Evolutionary conservation across 2,329 filamentous ascomycete genomes (phyloP).

Genomic region (Beauveria sp.): DNA sequence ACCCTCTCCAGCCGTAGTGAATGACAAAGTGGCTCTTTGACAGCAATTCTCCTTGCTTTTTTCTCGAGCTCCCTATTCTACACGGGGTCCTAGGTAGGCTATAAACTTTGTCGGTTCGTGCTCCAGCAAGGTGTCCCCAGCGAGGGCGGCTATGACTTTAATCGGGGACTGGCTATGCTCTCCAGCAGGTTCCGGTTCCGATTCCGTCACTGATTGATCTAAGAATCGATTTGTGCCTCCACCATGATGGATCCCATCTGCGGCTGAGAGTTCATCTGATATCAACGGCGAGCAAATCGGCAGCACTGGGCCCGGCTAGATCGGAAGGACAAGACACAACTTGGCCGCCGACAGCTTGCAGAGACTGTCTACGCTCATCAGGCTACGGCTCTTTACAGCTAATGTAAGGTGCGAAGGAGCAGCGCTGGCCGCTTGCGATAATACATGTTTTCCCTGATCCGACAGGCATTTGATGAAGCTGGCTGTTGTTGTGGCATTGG

Average conservation of each 20-base stretch:
- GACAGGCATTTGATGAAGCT: too few species aligned
- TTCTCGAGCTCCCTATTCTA: conserved; percentile 9
- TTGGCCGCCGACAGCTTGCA: too few species aligned
- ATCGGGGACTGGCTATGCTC: background rate
- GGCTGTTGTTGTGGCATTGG: too few species aligned
- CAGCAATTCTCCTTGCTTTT: conserved; percentile 10
- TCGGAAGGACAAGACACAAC: background rate
- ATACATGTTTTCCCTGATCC: too few species aligned
- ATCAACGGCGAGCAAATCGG: background rate
- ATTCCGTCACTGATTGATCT: background rate
- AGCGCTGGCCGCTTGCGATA: too few species aligned
- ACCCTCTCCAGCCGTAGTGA: conserved; percentile 11
- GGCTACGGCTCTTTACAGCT: too few species aligned
- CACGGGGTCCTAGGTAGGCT: too few species aligned
- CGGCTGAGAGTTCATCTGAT: conserved; percentile 15
- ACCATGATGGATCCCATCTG: background rate
- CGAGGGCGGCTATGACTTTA: too few species aligned
- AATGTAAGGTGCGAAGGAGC: too few species aligned
- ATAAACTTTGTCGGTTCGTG: background rate
- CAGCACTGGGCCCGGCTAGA: background rate
- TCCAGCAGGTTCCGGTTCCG: background rate
- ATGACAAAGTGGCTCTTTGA: conserved; percentile 9
- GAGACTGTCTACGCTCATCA: too few species aligned
- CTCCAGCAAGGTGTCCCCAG: background rate
- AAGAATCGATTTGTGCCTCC: background rate